Evolutionary conservation across 345 rosid genomes (phyloP).

Genomic region (Bruguiera sexangula): DNA sequence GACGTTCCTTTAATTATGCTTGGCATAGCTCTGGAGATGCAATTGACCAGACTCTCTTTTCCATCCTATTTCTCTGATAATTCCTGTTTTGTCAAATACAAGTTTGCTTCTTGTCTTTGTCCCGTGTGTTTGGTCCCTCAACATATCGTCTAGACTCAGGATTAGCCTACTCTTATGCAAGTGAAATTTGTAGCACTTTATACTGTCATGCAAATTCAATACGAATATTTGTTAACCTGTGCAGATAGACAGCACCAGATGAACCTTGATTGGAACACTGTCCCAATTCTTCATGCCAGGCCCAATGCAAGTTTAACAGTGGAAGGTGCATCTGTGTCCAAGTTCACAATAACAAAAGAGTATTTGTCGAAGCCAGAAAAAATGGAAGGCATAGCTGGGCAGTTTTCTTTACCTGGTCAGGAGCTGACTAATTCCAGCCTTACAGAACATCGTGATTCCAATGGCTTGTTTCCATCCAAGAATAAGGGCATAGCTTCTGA

Average conservation of each 20-base stretch:
- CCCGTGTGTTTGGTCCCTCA: neutral
- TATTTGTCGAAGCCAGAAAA: conserved; percentile 36
- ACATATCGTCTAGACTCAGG: neutral
- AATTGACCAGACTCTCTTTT: too few species aligned
- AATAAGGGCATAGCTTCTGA: conserved; percentile 35
- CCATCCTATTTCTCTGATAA: too few species aligned
- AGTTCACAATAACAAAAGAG: conserved; percentile 49
- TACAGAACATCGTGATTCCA: conserved; percentile 29
- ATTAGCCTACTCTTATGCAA: neutral
- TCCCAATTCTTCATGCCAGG: conserved; percentile 42
- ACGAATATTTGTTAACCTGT: conserved; percentile 21
- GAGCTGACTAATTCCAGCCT: conserved; percentile 30
- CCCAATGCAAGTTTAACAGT: conserved; percentile 37
- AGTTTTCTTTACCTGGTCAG: conserved; percentile 32
- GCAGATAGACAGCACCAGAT: conserved; percentile 70
- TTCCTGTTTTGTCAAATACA: too few species aligned
- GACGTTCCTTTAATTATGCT: too few species aligned
- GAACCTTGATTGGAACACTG: conserved; percentile 49
- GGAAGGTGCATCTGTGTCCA: conserved; percentile 42
- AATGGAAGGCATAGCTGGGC: conserved; percentile 42
- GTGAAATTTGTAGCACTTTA: conserved; percentile 2
- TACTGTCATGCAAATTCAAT: conserved; percentile 11
- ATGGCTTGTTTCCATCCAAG: conserved; percentile 39
- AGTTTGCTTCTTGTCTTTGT: neutral
- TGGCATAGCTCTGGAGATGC: too few species aligned